A percentile compares a stretch with the other conserved stretches of the same genome.
These are phyloP conservation scores for Pichia cactophila DNA, from an alignment of 1,139 yeast species.

Conservation along the genomic window DNA sequence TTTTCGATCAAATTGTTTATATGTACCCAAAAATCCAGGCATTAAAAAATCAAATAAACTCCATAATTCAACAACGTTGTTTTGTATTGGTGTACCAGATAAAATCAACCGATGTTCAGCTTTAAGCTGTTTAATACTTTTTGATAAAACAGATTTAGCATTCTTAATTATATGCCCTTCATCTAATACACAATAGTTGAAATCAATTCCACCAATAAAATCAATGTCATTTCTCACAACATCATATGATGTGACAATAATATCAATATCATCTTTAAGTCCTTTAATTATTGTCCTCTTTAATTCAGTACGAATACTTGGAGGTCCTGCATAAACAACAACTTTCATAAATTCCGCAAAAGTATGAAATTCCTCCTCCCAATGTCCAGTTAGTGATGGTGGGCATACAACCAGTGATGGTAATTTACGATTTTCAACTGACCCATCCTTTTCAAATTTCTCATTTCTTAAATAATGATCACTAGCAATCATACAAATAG, in stretches of 20 bases:
- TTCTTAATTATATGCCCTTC: conserved; percentile 98
- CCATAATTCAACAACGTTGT: conserved; percentile 94
- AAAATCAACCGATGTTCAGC: conserved; percentile 88
- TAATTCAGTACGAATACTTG: conserved; percentile 58
- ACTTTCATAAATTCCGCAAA: conserved; percentile 85
- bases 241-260: conserved; percentile 92
- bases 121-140: conserved; percentile 70
- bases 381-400: conserved; percentile 95
- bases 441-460: conserved; percentile 51
- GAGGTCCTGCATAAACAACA: conserved; percentile 87
- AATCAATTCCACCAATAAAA: conserved; percentile 51
- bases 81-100: conserved; percentile 97
- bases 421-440: conserved; percentile 63
- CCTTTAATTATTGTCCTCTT: conserved; percentile 22
- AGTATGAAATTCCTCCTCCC: conserved; percentile 92
- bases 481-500: conserved; percentile 93
- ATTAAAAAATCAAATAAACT: conserved; percentile 92
- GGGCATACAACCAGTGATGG: conserved; percentile 92
- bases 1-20: conserved; percentile 86
- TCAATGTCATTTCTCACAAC: conserved; percentile 89
- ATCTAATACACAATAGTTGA: conserved; percentile 92
- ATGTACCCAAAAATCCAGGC: conserved; percentile 98
- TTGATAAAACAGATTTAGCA: conserved; percentile 79
- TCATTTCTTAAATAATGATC: conserved; percentile 85
- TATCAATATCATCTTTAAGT: conserved; percentile 41